Evolutionary conservation across 768 basidiomycete genomes (phyloP), one percentile per base, ranked within the genome.

Genomic region (Albatrellus ellisii): DNA sequence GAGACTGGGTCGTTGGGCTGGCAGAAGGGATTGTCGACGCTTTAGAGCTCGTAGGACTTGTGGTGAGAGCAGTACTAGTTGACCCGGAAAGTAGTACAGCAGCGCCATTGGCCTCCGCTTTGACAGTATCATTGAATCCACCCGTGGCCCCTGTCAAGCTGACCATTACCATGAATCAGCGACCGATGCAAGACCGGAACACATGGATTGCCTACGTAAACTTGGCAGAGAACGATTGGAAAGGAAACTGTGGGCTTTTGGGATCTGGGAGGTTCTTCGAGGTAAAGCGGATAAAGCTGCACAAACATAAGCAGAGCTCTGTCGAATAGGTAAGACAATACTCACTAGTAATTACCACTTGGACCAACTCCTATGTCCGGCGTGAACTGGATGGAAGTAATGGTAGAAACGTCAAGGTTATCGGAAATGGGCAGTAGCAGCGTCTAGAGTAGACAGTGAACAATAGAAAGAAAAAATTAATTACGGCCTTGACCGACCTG

Each of bases 241-340:
- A 72, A 3, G 69, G 70, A 62, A 64, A 81, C 42, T 71, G 63
- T 11, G 78, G 60, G 42, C 69, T 56, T 2, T 54, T 53, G 22
- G 74, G 36, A 55, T 81, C 74, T 56, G 68, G 79, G 33, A 72
- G 50, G 41, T 27, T 51, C 26, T 68, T 48, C 0, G 86, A 87
- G 44, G 81, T 71, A 53, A 83, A 62, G 36, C 85, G 83, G 54
- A 91, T 70, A 66, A 91, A 91, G 66, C 82, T 84, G 44, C 2
- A 28, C 18, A 28, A 26, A 4, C 8, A 4, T 15, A 12, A 27
- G 11, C 11, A 2, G 4, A 11, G 11, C 20, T 26, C 2, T 21
- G 39, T n/a, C 24, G 22, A 14, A 17, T 24, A 25, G 5, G 26
- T 8, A 0, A 18, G 17, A 18, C 24, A 11, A 18, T 32, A 55